These are phyloP conservation scores for Podaxis sp. DNA, from an alignment of 768 basidiomycete species.

Conservation along the genomic window DNA sequence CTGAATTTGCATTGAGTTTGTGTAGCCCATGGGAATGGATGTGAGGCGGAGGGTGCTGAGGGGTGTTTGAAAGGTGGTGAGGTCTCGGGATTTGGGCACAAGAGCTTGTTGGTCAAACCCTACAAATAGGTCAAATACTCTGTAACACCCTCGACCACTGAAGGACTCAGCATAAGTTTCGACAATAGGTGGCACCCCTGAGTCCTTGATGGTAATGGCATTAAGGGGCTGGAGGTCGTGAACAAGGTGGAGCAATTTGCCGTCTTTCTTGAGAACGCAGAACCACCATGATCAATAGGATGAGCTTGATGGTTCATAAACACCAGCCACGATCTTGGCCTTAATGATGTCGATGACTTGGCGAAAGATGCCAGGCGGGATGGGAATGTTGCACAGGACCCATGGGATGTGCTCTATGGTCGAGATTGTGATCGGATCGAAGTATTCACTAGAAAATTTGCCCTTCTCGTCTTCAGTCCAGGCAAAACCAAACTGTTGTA, in stretches of 20 bases:
- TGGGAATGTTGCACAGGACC: conserved; percentile 30
- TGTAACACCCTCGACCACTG: conserved; percentile 29
- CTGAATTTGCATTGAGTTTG: conserved; percentile 36
- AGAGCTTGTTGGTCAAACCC: conserved; percentile 33
- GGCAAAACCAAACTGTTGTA: conserved; percentile 35
- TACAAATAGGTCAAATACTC: conserved; percentile 25
- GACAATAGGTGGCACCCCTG: conserved; percentile 31
- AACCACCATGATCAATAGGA: conserved; percentile 44
- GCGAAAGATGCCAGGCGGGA: conserved; percentile 29
- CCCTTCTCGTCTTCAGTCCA: conserved; percentile 40
- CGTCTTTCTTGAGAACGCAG: conserved; percentile 38
- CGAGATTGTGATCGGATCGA: conserved; percentile 31
- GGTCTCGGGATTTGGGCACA: conserved; percentile 23
- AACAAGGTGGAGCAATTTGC: conserved; percentile 31
- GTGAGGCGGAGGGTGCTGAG: conserved; percentile 33
- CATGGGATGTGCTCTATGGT: conserved; percentile 34
- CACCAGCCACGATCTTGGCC: conserved; percentile 33
- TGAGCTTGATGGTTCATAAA: conserved; percentile 38
- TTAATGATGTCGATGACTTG: conserved; percentile 32
- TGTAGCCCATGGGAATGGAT: conserved; percentile 38
- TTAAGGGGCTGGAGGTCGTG: conserved; percentile 40
- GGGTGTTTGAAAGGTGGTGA: conserved; percentile 40
- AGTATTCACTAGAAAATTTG: conserved; percentile 31
- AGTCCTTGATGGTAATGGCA: conserved; percentile 33
- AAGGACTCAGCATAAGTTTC: conserved; percentile 35